Base-by-base conservation (phyloP, 1,284 basidiomycete genomes). In the Marasmius fiardii region DNA sequence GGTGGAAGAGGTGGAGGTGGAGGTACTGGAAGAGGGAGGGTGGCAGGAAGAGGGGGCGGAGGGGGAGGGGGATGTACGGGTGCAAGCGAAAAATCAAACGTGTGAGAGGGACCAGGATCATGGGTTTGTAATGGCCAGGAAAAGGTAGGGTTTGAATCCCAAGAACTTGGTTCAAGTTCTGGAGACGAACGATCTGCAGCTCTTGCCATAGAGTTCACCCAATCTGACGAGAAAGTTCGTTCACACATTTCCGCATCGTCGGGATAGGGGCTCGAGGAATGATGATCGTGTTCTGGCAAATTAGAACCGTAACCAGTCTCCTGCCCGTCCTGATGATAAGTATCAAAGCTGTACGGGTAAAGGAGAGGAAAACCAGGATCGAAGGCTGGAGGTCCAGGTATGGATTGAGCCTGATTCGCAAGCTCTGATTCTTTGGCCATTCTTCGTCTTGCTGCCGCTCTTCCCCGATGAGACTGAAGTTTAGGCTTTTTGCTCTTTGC, bases 151-250 rank as follows among this genome's bases (percentile, higher is more conserved):
- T 28, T 44, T 18, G 28, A 43, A 18, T 57, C 31, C 49, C 51
- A 52, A 45, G 52, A 56, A 10, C 31, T 23, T 16, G 21, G 35
- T 14, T 37, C 12, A 18, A 34, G 20, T 33, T 35, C 28, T 28
- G 44, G 24, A 50, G 20, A n/a, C 7, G 39, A 39, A 12, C 52
- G 45, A 24, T 66, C 63, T 39, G 64, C 70, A n/a, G 68, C 69
- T 61, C 66, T 65, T 20, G 69, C 67, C 74, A 76, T 76, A 0
- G 72, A 74, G 20, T 73, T 70, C 1, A 75, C 73, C 75, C 74
- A 76, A 11, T 70, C 54, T n/a, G 73, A 74, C 0, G 68, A 58
- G 0, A 62, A 60, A 18, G 56, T 18, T 24, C 23, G 44, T 45
- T 45, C 44, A n/a, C 24, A 45, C n/a, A 41, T 35, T 28, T 54